Base-by-base conservation (phyloP, 176 grass and related monocot species). In the Stipa capillata region DNA sequence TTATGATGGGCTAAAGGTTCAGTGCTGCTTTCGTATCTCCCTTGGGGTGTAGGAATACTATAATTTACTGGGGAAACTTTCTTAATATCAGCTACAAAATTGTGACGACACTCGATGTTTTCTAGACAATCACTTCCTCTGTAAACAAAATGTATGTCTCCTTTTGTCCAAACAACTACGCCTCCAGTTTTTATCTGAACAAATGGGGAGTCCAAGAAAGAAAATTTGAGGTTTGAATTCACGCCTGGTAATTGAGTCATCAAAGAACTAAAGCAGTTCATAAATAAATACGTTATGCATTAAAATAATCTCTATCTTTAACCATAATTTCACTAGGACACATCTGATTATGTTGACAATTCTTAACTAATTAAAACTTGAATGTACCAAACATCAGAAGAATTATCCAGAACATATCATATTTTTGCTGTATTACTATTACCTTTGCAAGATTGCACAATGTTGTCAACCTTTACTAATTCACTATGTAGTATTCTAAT, bases 101-200 rank as follows among this genome's bases (percentile, higher is more conserved):
- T 55, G 10, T 20, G 29, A 49, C 3, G 76, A 11, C 21, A 23
- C 23, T 73, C 51, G 70, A 6, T 3, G 40, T 81, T 61, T 41
- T 61, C 28, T 63, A 25, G 23, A 67, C 69, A 82, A 67, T 68
- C 64, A 28, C 43, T 83, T 92, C 76, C 86, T 79, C 72, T 91
- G 77, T 92, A 90, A 21, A 92, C 59, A 76, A 94, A 89, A 78
- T 90, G 87, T 63, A 86, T 79, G 78, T 93, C 87, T 83, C 78
- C 74, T 83, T 77, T 93, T 61, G 61, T 90, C 82, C 88, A 88
- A 74, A 98, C 80, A 60, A 94, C 96, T 54, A 98, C 77, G 27
- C 96, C 92, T 76, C 85, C 87, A 48, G 92, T 89, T 79, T 98
- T 98, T 81, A 80, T 74, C 96, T 98, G 78, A 41, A 16, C 14